These are phyloP conservation scores for Camellia lanceoleosa DNA, from an alignment of 148 eudicot genomes.

Conservation along the genomic window DNA sequence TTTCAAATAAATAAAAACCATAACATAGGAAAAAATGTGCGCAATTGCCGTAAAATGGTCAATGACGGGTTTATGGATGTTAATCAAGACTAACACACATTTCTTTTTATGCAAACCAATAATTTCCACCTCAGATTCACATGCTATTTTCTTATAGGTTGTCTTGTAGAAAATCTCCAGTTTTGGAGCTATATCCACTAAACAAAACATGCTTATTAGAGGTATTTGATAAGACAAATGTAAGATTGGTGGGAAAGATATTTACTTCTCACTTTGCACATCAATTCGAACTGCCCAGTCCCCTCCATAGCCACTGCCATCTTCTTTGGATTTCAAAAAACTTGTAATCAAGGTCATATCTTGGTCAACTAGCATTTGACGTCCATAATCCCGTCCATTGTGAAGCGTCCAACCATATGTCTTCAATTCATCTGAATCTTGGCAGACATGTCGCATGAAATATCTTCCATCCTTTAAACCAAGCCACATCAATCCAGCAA, in stretches of 20 bases:
- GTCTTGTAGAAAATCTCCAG: neutral
- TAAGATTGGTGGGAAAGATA: constrained; percentile 6
- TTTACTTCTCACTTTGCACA: constrained; percentile 58
- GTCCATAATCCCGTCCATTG: constrained; percentile 96
- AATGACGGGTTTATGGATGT: neutral
- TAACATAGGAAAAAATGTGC: neutral
- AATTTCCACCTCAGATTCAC: neutral
- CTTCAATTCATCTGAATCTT: constrained; percentile 73
- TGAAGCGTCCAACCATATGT: constrained; percentile 93
- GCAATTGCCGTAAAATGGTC: neutral
- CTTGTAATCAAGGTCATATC: constrained; percentile 67
- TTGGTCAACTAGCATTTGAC: constrained; percentile 68
- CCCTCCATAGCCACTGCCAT: constrained; percentile 88
- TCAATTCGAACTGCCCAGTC: constrained; percentile 91
- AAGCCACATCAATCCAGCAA: constrained; percentile 96
- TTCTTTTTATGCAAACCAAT: neutral
- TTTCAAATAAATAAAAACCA: neutral
- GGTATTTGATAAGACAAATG: neutral
- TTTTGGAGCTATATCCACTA: neutral
- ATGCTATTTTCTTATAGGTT: neutral
- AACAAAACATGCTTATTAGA: neutral
- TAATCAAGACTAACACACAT: neutral
- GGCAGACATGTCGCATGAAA: constrained; percentile 78
- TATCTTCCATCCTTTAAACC: constrained; percentile 81
- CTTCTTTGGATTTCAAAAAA: constrained; percentile 61